phyloP scores from a whole-genome alignment of 305 asterid species.

The Caryopteris hybrid region DNA sequence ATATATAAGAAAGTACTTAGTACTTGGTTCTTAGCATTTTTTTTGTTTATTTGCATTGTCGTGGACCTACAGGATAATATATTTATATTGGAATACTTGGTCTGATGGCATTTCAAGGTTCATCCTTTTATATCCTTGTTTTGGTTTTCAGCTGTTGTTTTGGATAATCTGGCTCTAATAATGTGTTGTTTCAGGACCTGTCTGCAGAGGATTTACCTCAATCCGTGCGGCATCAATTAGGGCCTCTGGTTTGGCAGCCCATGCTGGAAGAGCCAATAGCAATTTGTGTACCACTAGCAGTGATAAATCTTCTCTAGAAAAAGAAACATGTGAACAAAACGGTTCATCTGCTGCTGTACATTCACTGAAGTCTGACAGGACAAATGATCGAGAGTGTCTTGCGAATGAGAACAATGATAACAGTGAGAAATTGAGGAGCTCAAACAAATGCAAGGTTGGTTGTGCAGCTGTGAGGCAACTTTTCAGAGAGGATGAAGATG shows the following conservation, averaged over 20 bases:
- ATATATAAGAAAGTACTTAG: neutral
- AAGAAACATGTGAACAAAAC: constrained; percentile 23
- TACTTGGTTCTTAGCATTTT: neutral
- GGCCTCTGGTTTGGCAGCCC: constrained; percentile 83
- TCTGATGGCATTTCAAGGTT: constrained; percentile 6
- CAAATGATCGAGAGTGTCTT: constrained; percentile 21
- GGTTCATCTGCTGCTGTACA: constrained; percentile 22
- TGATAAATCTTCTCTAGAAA: constrained; percentile 38
- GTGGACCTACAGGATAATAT: neutral
- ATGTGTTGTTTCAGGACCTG: constrained; percentile 47
- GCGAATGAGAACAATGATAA: constrained; percentile 27
- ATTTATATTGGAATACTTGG: constrained; percentile 7
- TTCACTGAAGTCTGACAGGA: constrained; percentile 22
- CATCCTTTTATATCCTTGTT: neutral
- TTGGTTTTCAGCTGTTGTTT: neutral
- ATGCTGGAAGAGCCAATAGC: constrained; percentile 28
- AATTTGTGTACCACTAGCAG: constrained; percentile 23
- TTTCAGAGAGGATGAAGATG: constrained; percentile 50
- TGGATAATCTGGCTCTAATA: constrained; percentile 8
- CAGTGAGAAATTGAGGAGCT: constrained; percentile 26
- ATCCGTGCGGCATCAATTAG: constrained; percentile 70
- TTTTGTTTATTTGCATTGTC: neutral
- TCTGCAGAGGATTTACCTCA: constrained; percentile 48
- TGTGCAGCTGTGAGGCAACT: constrained; percentile 70
- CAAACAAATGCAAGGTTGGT: constrained; percentile 33